A percentile compares a stretch with the other conserved stretches of the same genome.
These are phyloP conservation scores for Aspergillus affinis DNA, from an alignment of 495 filamentous ascomycete genomes.

Conservation along the genomic window DNA sequence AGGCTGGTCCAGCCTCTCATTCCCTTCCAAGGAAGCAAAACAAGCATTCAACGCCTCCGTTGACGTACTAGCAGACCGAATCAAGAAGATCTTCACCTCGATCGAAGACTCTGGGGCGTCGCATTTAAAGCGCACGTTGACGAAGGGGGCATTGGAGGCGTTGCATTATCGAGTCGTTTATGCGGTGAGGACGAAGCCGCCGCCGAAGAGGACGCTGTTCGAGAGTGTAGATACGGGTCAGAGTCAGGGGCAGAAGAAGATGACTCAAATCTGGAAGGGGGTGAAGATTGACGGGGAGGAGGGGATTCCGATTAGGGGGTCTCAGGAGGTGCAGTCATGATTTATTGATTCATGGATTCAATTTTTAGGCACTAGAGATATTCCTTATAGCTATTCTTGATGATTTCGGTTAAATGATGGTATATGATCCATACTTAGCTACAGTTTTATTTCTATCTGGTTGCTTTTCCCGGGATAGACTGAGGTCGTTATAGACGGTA, in stretches of 20 bases:
- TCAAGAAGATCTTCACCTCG: slow-evolving; percentile 65
- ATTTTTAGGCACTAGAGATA: too few species aligned
- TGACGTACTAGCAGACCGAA: slow-evolving; percentile 59
- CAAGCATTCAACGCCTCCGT: slow-evolving; percentile 65
- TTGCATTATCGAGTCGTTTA: slow-evolving; percentile 69
- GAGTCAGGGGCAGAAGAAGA: neutral
- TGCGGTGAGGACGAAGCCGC: slow-evolving; percentile 65
- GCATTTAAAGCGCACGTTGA: slow-evolving; percentile 68
- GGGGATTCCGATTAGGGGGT: slow-evolving; percentile 8
- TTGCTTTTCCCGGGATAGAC: too few species aligned
- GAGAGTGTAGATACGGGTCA: slow-evolving; percentile 12
- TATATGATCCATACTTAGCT: neutral
- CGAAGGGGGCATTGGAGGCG: slow-evolving; percentile 69
- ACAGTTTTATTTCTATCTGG: neutral
- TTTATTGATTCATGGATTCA: too few species aligned
- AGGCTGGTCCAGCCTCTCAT: slow-evolving; percentile 40
- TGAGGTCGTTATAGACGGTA: too few species aligned
- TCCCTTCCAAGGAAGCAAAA: slow-evolving; percentile 38
- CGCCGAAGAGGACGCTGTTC: slow-evolving; percentile 59
- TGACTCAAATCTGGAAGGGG: slow-evolving; percentile 9
- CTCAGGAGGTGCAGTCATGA: slow-evolving; percentile 6
- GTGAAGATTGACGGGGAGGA: slow-evolving; percentile 19
- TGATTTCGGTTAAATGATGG: too few species aligned
- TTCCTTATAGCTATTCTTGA: too few species aligned
- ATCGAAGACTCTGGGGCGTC: slow-evolving; percentile 76